Evolutionary conservation across 306 rosid species (phyloP).

Genomic region (Arachis stenosperma): DNA sequence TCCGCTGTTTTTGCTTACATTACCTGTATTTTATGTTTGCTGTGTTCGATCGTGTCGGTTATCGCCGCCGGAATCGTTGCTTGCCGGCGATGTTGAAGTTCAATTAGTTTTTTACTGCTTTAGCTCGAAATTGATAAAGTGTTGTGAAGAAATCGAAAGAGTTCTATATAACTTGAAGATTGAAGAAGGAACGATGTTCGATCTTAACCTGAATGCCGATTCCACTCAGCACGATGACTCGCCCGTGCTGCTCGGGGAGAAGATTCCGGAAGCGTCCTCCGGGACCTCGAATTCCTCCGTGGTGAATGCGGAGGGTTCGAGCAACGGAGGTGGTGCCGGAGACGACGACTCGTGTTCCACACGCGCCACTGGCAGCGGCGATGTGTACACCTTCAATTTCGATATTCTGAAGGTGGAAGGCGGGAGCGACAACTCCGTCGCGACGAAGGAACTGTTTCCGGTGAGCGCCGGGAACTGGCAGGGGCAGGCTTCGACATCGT

Average conservation of each 20-base stretch:
- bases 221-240: conserved; percentile 57
- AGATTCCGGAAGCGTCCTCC: conserved; percentile 68
- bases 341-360: conserved; percentile 88
- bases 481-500: conserved; percentile 49
- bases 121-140: not conserved
- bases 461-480: conserved; percentile 51
- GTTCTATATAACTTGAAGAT: conserved; percentile 38
- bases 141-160: not conserved
- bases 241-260: conserved; percentile 43
- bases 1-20: conserved; percentile 43
- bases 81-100: conserved; percentile 36
- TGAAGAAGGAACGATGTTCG: conserved; percentile 57
- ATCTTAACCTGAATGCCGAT: conserved; percentile 79
- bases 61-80: conserved; percentile 22
- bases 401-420: conserved; percentile 75
- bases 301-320: conserved; percentile 92
- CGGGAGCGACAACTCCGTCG: conserved; percentile 38
- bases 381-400: conserved; percentile 68
- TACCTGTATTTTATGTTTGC: not conserved
- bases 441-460: conserved; percentile 79
- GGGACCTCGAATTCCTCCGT: conserved; percentile 93
- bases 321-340: conserved; percentile 53
- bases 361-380: conserved; percentile 56
- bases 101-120: conserved; percentile 28
- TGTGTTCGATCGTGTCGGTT: conserved; percentile 36